These are phyloP conservation scores for Populus tremula DNA, from an alignment of 345 rosid species.

Conservation along the genomic window DNA sequence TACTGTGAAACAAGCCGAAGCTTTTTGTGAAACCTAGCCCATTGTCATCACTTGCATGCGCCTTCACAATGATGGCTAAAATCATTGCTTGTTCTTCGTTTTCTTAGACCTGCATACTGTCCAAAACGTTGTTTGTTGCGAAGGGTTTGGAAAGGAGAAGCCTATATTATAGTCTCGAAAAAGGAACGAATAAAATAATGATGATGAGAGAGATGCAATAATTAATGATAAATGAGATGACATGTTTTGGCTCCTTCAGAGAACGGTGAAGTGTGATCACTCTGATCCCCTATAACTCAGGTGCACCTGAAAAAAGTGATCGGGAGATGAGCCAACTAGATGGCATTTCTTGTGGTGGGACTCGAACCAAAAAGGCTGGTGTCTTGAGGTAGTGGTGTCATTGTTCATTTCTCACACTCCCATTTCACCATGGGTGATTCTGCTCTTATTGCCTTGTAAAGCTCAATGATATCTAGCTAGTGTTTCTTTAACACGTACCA, in stretches of 20 bases:
- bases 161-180: no score
- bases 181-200: no score
- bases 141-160: no score
- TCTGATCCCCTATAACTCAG: background rate
- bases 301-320: background rate
- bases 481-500: background rate
- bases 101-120: no score
- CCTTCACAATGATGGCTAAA: background rate
- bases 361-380: background rate
- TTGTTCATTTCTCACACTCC: background rate
- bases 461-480: background rate
- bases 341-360: background rate
- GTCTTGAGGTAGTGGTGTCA: background rate
- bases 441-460: background rate
- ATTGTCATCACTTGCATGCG: background rate
- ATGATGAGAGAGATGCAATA: no score
- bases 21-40: background rate
- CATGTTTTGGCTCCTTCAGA: background rate
- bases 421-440: background rate
- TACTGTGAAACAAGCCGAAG: background rate
- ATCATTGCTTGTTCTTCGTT: no score
- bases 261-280: background rate
- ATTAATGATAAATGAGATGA: background rate
- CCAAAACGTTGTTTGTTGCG: no score
- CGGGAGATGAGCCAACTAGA: background rate